Percentiles rank a stretch among this genome's conserved stretches.
These are phyloP conservation scores for Aureoboletus auriporus DNA, from an alignment of 768 basidiomycete species.

Conservation along the genomic window DNA sequence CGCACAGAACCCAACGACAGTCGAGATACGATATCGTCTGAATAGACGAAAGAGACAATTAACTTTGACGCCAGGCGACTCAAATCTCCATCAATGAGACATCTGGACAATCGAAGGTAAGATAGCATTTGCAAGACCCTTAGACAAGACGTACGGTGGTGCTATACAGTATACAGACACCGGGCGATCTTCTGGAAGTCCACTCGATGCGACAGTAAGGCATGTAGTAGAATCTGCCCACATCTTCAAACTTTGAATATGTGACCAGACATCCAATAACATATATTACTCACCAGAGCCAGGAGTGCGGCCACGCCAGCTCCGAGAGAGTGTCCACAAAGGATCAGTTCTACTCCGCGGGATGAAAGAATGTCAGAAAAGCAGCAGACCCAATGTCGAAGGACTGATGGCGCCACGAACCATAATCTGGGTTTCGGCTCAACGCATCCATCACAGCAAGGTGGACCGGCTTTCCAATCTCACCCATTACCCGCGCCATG, in stretches of 20 bases:
- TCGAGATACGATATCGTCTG: constrained; percentile 76
- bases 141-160: constrained; percentile 57
- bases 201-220: constrained; percentile 61
- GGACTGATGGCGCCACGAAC: constrained; percentile 37
- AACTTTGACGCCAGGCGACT: constrained; percentile 57
- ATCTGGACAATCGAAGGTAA: constrained; percentile 34
- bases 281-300: constrained; percentile 51
- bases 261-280: background rate
- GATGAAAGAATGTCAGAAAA: constrained; percentile 3
- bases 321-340: constrained; percentile 83
- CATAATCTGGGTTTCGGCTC: constrained; percentile 64
- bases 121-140: background rate
- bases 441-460: constrained; percentile 69
- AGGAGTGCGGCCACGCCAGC: constrained; percentile 77
- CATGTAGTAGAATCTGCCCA: constrained; percentile 84
- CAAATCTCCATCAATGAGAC: constrained; percentile 58
- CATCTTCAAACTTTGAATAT: constrained; percentile 46
- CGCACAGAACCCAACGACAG: constrained; percentile 74
- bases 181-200: constrained; percentile 60
- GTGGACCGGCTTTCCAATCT: constrained; percentile 71
- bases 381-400: background rate
- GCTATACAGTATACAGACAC: constrained; percentile 78
- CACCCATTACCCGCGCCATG: constrained; percentile 79
- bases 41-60: constrained; percentile 76
- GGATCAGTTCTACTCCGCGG: constrained; percentile 50